These are phyloP conservation scores for Gossypium aridum DNA, from an alignment of 441 rosid genomes.

Conservation along the genomic window DNA sequence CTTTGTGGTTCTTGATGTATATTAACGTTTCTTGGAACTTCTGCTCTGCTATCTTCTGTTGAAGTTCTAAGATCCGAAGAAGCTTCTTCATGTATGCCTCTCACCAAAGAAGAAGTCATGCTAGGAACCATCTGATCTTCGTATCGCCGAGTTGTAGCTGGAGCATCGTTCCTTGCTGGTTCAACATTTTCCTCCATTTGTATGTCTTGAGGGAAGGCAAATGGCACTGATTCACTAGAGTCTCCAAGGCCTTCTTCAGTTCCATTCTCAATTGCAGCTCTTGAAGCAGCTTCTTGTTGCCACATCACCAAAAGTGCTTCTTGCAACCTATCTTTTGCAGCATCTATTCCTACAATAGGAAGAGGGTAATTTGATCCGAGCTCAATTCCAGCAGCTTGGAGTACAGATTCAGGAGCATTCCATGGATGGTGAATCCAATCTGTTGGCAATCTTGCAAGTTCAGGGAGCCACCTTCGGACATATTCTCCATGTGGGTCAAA, in stretches of 20 bases:
- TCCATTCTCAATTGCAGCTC: conserved; percentile 88
- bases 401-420: conserved; percentile 89
- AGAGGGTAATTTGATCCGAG: conserved; percentile 93
- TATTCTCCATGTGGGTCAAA: conserved; percentile 91
- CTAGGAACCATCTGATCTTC: conserved; percentile 98
- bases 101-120: conserved; percentile 67
- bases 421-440: conserved; percentile 99
- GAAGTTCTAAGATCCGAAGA: conserved; percentile 45
- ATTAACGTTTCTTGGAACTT: conserved; percentile 64
- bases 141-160: conserved; percentile 34
- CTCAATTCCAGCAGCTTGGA: conserved; percentile 94
- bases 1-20: conserved; percentile 46
- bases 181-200: conserved; percentile 74
- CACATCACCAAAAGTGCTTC: conserved; percentile 88
- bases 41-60: conserved; percentile 60
- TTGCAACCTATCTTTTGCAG: conserved; percentile 77
- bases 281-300: conserved; percentile 91
- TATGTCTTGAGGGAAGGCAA: conserved; percentile 72
- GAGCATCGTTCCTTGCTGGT: conserved; percentile 48
- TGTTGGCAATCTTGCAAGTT: conserved; percentile 92
- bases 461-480: conserved; percentile 95
- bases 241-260: conserved; percentile 98
- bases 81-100: conserved; percentile 72
- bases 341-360: conserved; percentile 75
- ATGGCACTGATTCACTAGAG: conserved; percentile 55